Evolutionary conservation across 108 stramenopile genomes (phyloP).

Genomic region (Schizochytrium sp.): DNA sequence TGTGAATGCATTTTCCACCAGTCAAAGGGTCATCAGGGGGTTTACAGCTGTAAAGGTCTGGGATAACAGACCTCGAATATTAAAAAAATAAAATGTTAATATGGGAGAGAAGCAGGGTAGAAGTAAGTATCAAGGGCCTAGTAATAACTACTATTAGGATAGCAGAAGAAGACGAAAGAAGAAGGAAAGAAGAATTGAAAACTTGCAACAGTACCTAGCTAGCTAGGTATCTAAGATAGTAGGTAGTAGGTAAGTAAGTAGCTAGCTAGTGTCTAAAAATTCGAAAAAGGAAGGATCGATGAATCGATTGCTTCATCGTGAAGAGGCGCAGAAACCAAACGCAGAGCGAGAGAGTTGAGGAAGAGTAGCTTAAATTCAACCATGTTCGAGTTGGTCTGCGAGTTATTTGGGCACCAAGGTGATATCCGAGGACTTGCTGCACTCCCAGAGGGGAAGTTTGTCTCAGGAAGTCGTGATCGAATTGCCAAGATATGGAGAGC

Average conservation of each 20-base stretch:
- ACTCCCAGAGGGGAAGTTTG: not conserved
- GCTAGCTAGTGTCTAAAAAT: not conserved
- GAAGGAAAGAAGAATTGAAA: no score
- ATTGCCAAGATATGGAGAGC: constrained; percentile 42
- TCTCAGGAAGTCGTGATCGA: constrained; percentile 46
- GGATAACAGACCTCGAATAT: no score
- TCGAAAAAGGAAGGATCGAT: not conserved
- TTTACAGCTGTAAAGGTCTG: no score
- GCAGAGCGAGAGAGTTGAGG: not conserved
- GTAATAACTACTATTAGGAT: no score
- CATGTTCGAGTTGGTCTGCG: constrained; percentile 50
- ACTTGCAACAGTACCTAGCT: no score
- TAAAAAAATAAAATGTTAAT: no score
- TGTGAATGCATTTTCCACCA: no score
- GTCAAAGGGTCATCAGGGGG: no score
- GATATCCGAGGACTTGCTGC: constrained; percentile 30
- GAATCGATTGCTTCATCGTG: not conserved
- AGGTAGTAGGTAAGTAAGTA: not conserved
- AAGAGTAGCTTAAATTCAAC: not conserved
- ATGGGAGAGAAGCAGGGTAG: no score
- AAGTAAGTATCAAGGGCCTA: no score
- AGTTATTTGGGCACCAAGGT: constrained; percentile 51
- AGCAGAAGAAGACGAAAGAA: no score
- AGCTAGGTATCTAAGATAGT: not conserved
- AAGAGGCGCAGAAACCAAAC: not conserved